Base-by-base conservation (phyloP, 495 filamentous ascomycete species). In the Podospora pseudoanserina region DNA sequence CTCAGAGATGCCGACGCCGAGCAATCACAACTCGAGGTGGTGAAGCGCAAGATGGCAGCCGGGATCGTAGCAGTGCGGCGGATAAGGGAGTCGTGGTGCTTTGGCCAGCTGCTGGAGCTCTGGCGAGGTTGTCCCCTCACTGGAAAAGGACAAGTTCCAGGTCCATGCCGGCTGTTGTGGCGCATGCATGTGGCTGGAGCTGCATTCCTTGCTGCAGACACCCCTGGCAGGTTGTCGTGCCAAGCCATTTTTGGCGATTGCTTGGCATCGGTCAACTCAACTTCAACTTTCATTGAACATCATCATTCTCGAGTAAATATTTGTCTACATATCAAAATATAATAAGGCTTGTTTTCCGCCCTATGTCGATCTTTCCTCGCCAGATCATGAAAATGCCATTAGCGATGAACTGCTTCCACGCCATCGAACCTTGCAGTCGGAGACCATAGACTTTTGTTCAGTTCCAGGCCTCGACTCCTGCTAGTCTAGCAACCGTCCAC, bases 81-180 rank as follows among this genome's bases (percentile, higher is more conserved):
- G 54, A 63, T 67, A 63, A 30, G 64, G 64, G 53, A 68, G 63
- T 44, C 68, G 65, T 68, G 65, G 65, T 68, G 69, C 62, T 71
- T 64, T 68, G 59, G 69, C 72, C 69, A 49, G 69, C 72, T 60
- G 69, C 72, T 70, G 65, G 63, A 68, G 68, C 68, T 69, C 67
- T 61, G n/a, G 68, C 63, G 64, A 61, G 70, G 66, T 60, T 72
- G 68, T 71, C 72, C 74, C 68, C 72, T 73, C 70, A 66, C 62
- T 32, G 72, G 39, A 76, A 76, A 76, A 76, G 74, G 74, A 76
- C 74, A 76, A 73, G 72, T 76, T 76, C 74, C 70, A 71, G 65
- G 65, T 69, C 68, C 54, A 65, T 56, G 67, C 66, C 64, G 59
- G 56, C 68, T 65, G 34, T 2, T 60, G 73, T 71, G 70, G 73